Conservation (phyloP, 116 monocot species). For the Zostera marina region DNA sequence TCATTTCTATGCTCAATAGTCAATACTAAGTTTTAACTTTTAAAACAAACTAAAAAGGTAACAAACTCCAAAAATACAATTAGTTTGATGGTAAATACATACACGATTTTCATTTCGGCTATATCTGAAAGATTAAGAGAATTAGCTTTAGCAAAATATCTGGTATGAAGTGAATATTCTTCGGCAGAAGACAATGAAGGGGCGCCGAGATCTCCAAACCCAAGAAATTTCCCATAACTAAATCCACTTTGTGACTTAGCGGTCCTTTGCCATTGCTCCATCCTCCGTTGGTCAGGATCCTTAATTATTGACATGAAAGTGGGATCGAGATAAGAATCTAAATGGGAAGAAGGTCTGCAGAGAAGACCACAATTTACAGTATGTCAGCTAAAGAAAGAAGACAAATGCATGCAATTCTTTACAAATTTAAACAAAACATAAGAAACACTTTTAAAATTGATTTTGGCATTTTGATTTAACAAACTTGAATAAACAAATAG, state of each 20-base stretch:
- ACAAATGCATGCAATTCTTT: background rate
- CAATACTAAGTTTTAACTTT: conserved; percentile 2
- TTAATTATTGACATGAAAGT: conserved; percentile 63
- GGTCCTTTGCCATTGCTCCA: conserved; percentile 78
- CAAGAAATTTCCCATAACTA: conserved; percentile 66
- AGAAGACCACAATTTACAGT: background rate
- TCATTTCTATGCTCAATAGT: background rate
- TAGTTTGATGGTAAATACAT: conserved; percentile 15
- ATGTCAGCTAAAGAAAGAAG: background rate
- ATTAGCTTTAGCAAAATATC: conserved; percentile 95
- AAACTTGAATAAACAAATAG: too few relatives aligned
- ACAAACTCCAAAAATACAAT: background rate
- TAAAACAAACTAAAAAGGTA: too few relatives aligned
- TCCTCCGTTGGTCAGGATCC: conserved; percentile 66
- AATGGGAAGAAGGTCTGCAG: conserved; percentile 36
- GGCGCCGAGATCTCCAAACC: conserved; percentile 91
- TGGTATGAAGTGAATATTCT: conserved; percentile 94
- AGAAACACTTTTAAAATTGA: too few relatives aligned
- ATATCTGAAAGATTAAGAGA: conserved; percentile 85
- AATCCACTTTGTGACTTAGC: conserved; percentile 61
- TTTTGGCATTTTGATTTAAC: too few relatives aligned
- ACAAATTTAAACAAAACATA: too few relatives aligned
- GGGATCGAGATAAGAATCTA: conserved; percentile 63
- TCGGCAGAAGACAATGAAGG: conserved; percentile 82
- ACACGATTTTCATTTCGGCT: conserved; percentile 99